Evolutionary conservation across 225 moss, liverwort and hornwort genomes (phyloP).

Genomic region (Marchantia polymorpha): DNA sequence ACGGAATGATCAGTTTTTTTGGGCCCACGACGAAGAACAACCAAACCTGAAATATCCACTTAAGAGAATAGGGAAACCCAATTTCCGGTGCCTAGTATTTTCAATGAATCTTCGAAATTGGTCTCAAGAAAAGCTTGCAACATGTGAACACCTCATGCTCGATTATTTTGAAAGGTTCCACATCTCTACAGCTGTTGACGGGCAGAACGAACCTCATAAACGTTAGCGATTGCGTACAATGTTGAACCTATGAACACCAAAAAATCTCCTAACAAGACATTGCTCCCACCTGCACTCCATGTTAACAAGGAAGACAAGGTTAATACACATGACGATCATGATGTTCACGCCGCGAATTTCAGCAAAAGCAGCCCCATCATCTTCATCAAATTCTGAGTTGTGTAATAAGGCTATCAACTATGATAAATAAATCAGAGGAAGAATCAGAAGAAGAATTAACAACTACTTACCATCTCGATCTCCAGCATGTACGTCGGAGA

Average conservation of each 20-base stretch:
- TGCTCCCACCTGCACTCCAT: slow-evolving; percentile 42
- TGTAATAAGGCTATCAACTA: no score
- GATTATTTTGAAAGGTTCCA: no score
- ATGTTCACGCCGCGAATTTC: no score
- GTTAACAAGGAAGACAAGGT: neutral
- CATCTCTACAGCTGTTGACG: no score
- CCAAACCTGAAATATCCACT: neutral
- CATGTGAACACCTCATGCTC: no score
- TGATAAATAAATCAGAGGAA: no score
- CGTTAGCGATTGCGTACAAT: slow-evolving; percentile 69
- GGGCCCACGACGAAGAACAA: neutral
- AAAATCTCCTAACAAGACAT: slow-evolving; percentile 62
- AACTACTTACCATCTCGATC: slow-evolving; percentile 52
- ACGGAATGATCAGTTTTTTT: neutral
- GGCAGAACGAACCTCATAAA: slow-evolving; percentile 52
- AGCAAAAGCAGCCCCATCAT: no score
- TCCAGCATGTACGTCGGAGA: slow-evolving; percentile 77
- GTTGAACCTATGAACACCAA: slow-evolving; percentile 60
- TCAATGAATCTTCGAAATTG: neutral
- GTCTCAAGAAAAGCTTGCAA: neutral
- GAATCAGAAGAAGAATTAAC: neutral
- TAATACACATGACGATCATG: neutral
- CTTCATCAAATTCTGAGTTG: no score
- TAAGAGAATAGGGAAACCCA: neutral
- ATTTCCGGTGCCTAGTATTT: neutral